Evolutionary conservation across 345 rosid genomes (phyloP).

Genomic region (Clausena lansium): DNA sequence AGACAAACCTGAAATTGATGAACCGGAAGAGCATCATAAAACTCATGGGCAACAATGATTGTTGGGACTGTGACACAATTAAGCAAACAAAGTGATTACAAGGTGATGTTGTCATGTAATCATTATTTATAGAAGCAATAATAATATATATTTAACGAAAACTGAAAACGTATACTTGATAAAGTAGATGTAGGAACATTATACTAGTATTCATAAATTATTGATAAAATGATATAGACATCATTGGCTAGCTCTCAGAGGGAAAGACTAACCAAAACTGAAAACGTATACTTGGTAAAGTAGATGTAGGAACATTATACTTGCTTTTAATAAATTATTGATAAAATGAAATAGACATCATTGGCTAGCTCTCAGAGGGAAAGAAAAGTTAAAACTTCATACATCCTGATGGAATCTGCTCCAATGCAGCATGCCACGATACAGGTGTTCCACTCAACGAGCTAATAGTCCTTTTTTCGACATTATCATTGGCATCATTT

Average conservation of each 20-base stretch:
- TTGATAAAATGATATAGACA: not conserved
- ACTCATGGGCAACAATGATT: slow-evolving; percentile 86
- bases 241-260: too few species aligned
- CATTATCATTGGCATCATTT: slow-evolving; percentile 23
- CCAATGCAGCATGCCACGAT: slow-evolving; percentile 74
- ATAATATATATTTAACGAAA: not conserved
- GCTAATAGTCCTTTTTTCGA: slow-evolving; percentile 47
- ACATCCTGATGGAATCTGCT: slow-evolving; percentile 88
- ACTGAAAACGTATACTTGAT: not conserved
- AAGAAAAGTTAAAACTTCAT: slow-evolving; percentile 29
- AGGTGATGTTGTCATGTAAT: slow-evolving; percentile 6
- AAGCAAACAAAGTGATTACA: slow-evolving; percentile 18
- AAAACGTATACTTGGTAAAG: not conserved
- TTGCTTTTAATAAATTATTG: not conserved
- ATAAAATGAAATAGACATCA: not conserved
- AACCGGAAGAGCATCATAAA: slow-evolving; percentile 92
- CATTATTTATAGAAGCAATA: not conserved
- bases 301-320: not conserved
- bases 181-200: not conserved
- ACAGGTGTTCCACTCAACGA: slow-evolving; percentile 63
- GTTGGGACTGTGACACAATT: slow-evolving; percentile 60
- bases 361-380: slow-evolving; percentile 11
- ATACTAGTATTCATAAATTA: not conserved
- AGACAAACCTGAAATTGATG: slow-evolving; percentile 91
- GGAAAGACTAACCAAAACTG: not conserved